Evolutionary conservation across 2,329 filamentous ascomycete genomes (phyloP).

Genomic region (Microcyclospora tardicrescens): DNA sequence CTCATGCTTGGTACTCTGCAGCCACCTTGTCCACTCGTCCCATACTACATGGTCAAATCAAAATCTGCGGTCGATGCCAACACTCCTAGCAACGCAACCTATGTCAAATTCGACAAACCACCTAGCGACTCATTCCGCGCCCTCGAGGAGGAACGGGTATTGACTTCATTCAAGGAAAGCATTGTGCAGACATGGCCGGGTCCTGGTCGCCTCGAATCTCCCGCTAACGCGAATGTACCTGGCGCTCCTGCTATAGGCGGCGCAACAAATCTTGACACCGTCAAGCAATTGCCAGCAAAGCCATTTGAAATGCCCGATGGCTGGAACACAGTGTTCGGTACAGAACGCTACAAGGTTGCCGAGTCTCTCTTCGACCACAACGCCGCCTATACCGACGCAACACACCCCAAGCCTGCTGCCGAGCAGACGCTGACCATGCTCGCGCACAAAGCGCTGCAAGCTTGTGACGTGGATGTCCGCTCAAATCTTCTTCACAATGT

Average conservation of each 20-base stretch:
- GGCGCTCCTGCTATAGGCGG: conserved; percentile 32
- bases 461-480: conserved; percentile 79
- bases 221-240: conserved; percentile 18
- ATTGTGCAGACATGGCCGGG: conserved; percentile 89
- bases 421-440: conserved; percentile 73
- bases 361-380: conserved; percentile 87
- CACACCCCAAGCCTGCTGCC: conserved; percentile 40
- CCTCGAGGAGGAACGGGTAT: conserved; percentile 80
- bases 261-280: conserved; percentile 58
- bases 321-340: conserved; percentile 86
- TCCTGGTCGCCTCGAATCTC: conserved; percentile 48
- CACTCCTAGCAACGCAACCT: conserved; percentile 61
- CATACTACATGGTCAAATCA: conserved; percentile 75
- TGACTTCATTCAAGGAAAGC: conserved; percentile 95
- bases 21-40: conserved; percentile 63
- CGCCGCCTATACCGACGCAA: conserved; percentile 47
- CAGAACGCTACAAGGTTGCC: conserved; percentile 71
- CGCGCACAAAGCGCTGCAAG: conserved; percentile 61
- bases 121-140: conserved; percentile 59
- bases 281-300: conserved; percentile 59
- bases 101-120: conserved; percentile 53
- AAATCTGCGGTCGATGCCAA: conserved; percentile 84
- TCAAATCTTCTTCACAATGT: conserved; percentile 76
- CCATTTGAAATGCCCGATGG: conserved; percentile 97
- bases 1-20: conserved; percentile 55